Percentiles rank a stretch among this genome's conserved stretches.
phyloP scores from a whole-genome alignment of 1,284 basidiomycete genomes.

The Chiua sp. region DNA sequence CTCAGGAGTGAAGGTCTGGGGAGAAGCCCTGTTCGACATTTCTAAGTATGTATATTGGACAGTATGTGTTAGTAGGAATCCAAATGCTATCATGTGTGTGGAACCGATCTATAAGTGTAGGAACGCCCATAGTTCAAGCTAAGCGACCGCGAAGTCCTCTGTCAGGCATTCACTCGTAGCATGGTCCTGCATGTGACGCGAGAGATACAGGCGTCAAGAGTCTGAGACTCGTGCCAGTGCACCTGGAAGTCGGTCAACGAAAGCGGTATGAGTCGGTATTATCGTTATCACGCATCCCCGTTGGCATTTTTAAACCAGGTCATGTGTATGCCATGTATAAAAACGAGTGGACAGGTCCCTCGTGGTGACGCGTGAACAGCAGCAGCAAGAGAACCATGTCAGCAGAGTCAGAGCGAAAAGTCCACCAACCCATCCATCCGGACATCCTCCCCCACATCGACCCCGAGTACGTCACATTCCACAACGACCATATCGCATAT shows the following conservation, averaged over 20 bases:
- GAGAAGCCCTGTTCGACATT: no score
- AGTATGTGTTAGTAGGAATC: no score
- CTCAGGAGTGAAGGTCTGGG: constrained; percentile 95
- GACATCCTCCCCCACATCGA: constrained; percentile 60
- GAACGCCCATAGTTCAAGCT: no score
- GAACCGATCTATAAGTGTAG: no score
- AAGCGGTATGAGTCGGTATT: no score
- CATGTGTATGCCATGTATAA: constrained; percentile 36
- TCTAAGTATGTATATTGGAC: no score
- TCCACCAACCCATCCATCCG: constrained; percentile 58
- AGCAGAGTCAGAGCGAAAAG: constrained; percentile 16
- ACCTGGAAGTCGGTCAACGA: no score
- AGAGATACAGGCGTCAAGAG: no score
- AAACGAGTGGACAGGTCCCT: neutral
- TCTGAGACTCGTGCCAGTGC: no score
- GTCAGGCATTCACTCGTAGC: neutral
- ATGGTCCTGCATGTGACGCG: neutral
- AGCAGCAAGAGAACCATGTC: constrained; percentile 26
- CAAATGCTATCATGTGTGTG: no score
- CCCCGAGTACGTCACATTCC: constrained; percentile 66
- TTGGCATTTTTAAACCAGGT: constrained; percentile 17
- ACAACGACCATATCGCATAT: constrained; percentile 54
- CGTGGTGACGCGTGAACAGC: neutral
- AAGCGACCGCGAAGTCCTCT: neutral
- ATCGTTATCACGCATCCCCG: neutral